Conservation (phyloP, 805 yeast species). For the Hanseniaspora guilliermondii region DNA sequence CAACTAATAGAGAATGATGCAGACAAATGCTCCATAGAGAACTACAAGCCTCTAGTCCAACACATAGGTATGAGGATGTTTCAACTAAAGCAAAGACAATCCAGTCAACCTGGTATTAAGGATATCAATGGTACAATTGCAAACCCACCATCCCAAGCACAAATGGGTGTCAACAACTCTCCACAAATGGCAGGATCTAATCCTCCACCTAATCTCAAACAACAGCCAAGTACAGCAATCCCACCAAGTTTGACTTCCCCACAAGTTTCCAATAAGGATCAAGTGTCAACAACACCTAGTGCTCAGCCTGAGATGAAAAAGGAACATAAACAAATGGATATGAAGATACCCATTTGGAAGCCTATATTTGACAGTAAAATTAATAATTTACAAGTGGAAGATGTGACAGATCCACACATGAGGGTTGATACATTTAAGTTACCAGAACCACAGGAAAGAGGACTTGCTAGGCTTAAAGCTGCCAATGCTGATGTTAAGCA, state of each 20-base stretch:
- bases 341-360: neutral
- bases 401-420: neutral
- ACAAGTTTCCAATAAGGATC: no score
- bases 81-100: constrained; percentile 11
- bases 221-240: no score
- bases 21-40: neutral
- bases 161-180: no score
- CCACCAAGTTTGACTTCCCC: no score
- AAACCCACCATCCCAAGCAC: constrained; percentile 10
- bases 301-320: neutral
- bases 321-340: neutral
- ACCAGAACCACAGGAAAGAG: constrained; percentile 14
- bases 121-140: neutral
- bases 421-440: constrained; percentile 5
- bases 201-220: no score
- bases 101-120: neutral
- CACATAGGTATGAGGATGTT: constrained; percentile 13
- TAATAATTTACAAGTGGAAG: neutral
- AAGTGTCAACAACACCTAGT: neutral
- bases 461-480: constrained; percentile 16
- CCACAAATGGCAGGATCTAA: no score
- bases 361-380: neutral
- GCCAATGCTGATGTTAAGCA: constrained; percentile 15
- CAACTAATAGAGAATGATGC: constrained; percentile 3
- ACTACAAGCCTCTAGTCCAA: constrained; percentile 10